A percentile compares a stretch with the other conserved stretches of the same genome.
These are phyloP conservation scores for Suaeda aralocaspica DNA, from an alignment of 148 eudicot genomes.

Conservation along the genomic window DNA sequence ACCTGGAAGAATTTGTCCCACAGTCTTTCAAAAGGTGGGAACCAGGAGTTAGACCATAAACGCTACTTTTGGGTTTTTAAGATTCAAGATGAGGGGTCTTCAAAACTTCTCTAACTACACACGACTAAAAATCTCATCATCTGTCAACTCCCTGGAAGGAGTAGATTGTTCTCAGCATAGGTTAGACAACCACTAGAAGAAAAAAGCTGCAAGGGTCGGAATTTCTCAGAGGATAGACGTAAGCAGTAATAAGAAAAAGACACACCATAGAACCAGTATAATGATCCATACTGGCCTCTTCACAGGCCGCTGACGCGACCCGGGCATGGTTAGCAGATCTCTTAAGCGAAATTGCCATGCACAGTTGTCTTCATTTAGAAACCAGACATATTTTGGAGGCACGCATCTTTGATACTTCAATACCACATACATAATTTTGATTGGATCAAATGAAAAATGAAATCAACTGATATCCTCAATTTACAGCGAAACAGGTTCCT, in stretches of 20 bases:
- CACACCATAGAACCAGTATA: slow-evolving; percentile 46
- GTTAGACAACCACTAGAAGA: slow-evolving; percentile 41
- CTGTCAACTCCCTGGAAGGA: slow-evolving; percentile 50
- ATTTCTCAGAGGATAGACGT: slow-evolving; percentile 36
- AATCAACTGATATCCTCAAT: slow-evolving; percentile 6
- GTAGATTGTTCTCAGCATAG: slow-evolving; percentile 29
- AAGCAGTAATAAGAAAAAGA: slow-evolving; percentile 47
- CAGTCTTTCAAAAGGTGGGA: slow-evolving; percentile 68
- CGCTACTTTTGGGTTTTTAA: slow-evolving; percentile 60
- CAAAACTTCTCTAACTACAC: slow-evolving; percentile 66
- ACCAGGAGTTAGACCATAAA: slow-evolving; percentile 72
- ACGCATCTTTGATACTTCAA: slow-evolving; percentile 15
- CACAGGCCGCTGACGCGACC: slow-evolving; percentile 49
- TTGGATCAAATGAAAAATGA: slow-evolving; percentile 4
- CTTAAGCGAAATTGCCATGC: slow-evolving; percentile 42
- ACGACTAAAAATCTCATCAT: slow-evolving; percentile 70
- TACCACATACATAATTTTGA: slow-evolving; percentile 9
- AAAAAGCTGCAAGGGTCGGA: slow-evolving; percentile 50
- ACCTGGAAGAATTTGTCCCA: slow-evolving; percentile 90
- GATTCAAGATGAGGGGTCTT: slow-evolving; percentile 38
- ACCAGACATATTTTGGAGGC: slow-evolving; percentile 24
- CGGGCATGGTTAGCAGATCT: slow-evolving; percentile 41
- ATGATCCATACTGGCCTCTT: slow-evolving; percentile 57
- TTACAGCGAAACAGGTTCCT: background rate
- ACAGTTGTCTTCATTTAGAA: slow-evolving; percentile 55